Evolutionary conservation across 495 filamentous ascomycete genomes (phyloP).

Genomic region (Pseudevernia furfuracea): DNA sequence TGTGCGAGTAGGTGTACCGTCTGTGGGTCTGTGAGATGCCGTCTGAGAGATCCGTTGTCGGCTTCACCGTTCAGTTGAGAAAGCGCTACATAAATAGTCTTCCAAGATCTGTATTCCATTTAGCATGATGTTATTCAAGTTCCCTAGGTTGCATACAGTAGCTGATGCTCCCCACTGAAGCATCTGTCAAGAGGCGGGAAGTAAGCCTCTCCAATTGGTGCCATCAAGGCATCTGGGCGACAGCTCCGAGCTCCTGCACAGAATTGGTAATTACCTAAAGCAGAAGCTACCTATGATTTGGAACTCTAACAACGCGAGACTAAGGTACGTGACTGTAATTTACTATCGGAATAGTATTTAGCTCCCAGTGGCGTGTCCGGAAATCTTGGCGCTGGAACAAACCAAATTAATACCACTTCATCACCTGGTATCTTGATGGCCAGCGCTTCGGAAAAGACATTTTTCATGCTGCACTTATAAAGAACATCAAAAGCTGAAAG

Average conservation of each 20-base stretch:
- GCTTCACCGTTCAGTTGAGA: constrained; percentile 44
- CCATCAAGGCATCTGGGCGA: constrained; percentile 47
- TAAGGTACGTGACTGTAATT: constrained; percentile 11
- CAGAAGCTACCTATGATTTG: background rate
- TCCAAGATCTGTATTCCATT: constrained; percentile 59
- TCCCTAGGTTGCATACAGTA: constrained; percentile 42
- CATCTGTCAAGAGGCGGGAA: constrained; percentile 59
- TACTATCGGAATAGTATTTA: background rate
- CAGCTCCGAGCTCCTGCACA: constrained; percentile 2
- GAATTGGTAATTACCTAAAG: background rate
- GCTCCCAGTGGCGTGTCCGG: no score
- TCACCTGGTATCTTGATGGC: no score
- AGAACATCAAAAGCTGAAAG: no score
- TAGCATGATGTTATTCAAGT: constrained; percentile 24
- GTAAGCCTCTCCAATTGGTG: constrained; percentile 52
- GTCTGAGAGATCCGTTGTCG: constrained; percentile 27
- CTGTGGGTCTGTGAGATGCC: constrained; percentile 40
- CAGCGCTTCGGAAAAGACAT: no score
- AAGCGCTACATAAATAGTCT: constrained; percentile 57
- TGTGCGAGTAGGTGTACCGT: constrained; percentile 57
- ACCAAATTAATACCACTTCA: no score
- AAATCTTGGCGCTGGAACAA: no score
- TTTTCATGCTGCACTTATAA: no score
- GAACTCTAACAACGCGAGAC: constrained; percentile 7
- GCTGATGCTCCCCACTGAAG: constrained; percentile 48